Conservation (phyloP, 2,329 filamentous ascomycete species). For the Sordariomycetes sp. region DNA sequence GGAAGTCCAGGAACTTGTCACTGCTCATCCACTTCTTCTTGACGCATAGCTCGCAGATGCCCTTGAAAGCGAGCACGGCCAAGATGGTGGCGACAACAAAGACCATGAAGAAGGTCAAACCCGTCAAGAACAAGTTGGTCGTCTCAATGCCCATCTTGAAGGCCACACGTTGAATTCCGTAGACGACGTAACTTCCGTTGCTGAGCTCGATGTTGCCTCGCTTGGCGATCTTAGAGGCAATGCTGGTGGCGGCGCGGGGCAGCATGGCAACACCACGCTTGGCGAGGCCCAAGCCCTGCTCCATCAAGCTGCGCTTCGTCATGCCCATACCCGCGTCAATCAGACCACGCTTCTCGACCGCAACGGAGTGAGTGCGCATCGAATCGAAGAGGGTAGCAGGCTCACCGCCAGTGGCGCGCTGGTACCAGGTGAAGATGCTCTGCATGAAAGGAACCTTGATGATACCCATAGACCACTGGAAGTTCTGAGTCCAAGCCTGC, state of each 20-base stretch:
- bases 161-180: conserved; percentile 81
- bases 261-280: conserved; percentile 47
- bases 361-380: conserved; percentile 67
- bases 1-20: conserved; percentile 87
- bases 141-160: conserved; percentile 78
- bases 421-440: conserved; percentile 87
- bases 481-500: conserved; percentile 90
- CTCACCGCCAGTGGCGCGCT: conserved; percentile 81
- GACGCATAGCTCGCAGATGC: conserved; percentile 64
- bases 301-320: conserved; percentile 28
- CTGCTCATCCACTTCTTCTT: conserved; percentile 70
- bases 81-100: conserved; percentile 70
- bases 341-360: conserved; percentile 59
- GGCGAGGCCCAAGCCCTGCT: conserved; percentile 31
- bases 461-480: conserved; percentile 97
- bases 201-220: conserved; percentile 43
- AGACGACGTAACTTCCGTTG: conserved; percentile 54
- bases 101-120: conserved; percentile 78
- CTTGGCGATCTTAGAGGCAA: conserved; percentile 36
- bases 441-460: conserved; percentile 84
- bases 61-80: conserved; percentile 72
- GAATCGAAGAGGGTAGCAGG: conserved; percentile 71
- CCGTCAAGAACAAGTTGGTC: conserved; percentile 90
- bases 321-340: not conserved
- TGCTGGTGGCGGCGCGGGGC: conserved; percentile 25